Conservation (phyloP, 2,329 filamentous ascomycete genomes). For the Blastomyces percursus region DNA sequence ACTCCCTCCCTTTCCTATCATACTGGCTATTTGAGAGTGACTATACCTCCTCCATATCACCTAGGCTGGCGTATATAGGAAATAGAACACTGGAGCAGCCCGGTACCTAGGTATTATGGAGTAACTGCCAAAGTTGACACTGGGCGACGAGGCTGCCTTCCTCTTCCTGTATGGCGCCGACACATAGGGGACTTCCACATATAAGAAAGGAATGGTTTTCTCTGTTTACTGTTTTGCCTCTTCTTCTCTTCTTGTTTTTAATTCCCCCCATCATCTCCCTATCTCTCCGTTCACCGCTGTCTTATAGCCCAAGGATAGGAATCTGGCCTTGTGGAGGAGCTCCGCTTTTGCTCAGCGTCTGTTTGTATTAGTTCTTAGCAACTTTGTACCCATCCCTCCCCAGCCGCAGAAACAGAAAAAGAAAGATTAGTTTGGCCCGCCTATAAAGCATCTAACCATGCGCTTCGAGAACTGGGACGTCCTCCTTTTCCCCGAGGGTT, state of each 20-base stretch:
- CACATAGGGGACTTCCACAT: background rate
- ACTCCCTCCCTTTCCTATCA: too few relatives aligned
- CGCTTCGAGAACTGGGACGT: constrained; percentile 81
- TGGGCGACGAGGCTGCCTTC: background rate
- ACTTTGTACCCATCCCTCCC: background rate
- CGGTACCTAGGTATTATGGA: background rate
- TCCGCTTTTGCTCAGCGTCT: background rate
- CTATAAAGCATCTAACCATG: constrained; percentile 41
- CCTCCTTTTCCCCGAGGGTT: constrained; percentile 61
- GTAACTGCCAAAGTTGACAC: background rate
- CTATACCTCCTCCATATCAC: too few relatives aligned
- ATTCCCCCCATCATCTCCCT: background rate
- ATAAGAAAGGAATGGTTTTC: background rate
- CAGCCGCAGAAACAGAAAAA: too few relatives aligned
- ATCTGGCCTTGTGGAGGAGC: too few relatives aligned
- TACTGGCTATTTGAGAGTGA: too few relatives aligned
- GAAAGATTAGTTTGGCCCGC: background rate
- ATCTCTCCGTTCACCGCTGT: background rate
- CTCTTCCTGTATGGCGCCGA: background rate
- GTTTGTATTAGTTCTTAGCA: background rate
- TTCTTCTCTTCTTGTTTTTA: background rate
- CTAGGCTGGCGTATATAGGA: too few relatives aligned
- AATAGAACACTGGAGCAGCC: background rate
- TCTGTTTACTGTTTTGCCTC: background rate
- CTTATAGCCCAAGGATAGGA: background rate